Evolutionary conservation across 2,329 filamentous ascomycete species (phyloP).

Genomic region (Amesomyces nigricolor): DNA sequence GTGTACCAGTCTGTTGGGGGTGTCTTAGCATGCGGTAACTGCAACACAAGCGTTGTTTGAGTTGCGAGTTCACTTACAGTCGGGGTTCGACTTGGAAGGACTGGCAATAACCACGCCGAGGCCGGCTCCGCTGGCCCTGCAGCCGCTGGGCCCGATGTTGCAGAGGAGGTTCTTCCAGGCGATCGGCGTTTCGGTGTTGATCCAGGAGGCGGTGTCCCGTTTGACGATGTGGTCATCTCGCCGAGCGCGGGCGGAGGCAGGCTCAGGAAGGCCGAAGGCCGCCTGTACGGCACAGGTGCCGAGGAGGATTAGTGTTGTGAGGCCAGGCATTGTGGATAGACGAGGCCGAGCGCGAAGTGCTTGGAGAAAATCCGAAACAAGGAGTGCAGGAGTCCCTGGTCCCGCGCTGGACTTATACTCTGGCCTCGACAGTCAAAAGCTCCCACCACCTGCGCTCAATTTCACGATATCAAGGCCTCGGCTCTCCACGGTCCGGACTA

Average conservation of each 20-base stretch:
- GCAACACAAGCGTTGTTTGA: no score
- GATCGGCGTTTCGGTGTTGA: conserved; percentile 46
- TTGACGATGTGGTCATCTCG: conserved; percentile 37
- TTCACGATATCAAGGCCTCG: no score
- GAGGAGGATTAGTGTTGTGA: conserved; percentile 37
- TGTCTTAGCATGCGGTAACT: not conserved
- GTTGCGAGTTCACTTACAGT: conserved; percentile 41
- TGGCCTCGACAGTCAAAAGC: no score
- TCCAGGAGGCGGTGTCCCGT: conserved; percentile 47
- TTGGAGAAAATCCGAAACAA: no score
- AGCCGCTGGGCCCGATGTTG: conserved; percentile 54
- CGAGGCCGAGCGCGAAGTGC: no score
- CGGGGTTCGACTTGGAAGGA: conserved; percentile 48
- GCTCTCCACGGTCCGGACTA: no score
- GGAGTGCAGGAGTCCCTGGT: no score
- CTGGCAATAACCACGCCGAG: conserved; percentile 53
- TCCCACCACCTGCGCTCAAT: no score
- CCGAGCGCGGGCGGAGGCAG: conserved; percentile 27
- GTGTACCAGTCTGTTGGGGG: conserved; percentile 61
- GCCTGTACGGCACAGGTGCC: conserved; percentile 46
- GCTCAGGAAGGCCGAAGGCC: conserved; percentile 42
- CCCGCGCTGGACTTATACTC: no score
- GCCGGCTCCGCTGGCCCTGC: conserved; percentile 41
- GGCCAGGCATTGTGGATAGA: no score
- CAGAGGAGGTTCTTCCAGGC: conserved; percentile 48